These are phyloP conservation scores for Naganishia albida DNA, from an alignment of 1,284 basidiomycete genomes.

Conservation along the genomic window DNA sequence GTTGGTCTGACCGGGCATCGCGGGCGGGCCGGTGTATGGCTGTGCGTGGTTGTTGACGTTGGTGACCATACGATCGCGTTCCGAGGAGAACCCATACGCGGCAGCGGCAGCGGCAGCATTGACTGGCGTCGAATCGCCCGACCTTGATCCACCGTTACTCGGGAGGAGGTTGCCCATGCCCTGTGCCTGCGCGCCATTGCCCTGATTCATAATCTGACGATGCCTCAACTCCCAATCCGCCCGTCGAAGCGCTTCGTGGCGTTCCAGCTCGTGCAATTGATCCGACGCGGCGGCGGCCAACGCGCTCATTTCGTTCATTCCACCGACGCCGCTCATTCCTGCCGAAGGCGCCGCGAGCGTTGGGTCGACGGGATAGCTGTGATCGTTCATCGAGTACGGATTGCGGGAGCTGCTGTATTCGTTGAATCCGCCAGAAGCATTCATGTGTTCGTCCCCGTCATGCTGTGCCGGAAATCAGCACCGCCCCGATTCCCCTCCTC, in stretches of 20 bases:
- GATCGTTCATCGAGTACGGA: constrained; percentile 30
- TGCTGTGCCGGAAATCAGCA: constrained; percentile 31
- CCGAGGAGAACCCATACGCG: constrained; percentile 17
- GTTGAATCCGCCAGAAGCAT: constrained; percentile 9
- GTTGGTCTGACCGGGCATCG: constrained; percentile 44
- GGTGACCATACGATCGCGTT: constrained; percentile 10
- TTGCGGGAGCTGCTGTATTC: constrained; percentile 38
- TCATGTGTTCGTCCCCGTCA: constrained; percentile 46
- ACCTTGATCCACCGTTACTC: constrained; percentile 11
- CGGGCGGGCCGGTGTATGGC: constrained; percentile 39
- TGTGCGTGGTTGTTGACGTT: constrained; percentile 21
- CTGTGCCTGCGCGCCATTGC: not conserved
- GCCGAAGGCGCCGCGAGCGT: constrained; percentile 41
- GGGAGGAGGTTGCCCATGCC: constrained; percentile 3
- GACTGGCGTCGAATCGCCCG: constrained; percentile 12
- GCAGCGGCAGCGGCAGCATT: constrained; percentile 14
- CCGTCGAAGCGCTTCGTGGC: constrained; percentile 74
- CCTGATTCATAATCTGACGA: constrained; percentile 48
- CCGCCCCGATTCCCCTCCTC: constrained; percentile 3
- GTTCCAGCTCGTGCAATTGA: constrained; percentile 73
- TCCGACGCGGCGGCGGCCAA: constrained; percentile 80
- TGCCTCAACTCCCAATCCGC: constrained; percentile 82
- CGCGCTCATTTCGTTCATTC: constrained; percentile 60
- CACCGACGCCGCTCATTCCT: constrained; percentile 56
- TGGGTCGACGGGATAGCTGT: constrained; percentile 38